These are phyloP conservation scores for Lagerstroemia speciosa DNA, from an alignment of 345 rosid genomes.

Conservation along the genomic window DNA sequence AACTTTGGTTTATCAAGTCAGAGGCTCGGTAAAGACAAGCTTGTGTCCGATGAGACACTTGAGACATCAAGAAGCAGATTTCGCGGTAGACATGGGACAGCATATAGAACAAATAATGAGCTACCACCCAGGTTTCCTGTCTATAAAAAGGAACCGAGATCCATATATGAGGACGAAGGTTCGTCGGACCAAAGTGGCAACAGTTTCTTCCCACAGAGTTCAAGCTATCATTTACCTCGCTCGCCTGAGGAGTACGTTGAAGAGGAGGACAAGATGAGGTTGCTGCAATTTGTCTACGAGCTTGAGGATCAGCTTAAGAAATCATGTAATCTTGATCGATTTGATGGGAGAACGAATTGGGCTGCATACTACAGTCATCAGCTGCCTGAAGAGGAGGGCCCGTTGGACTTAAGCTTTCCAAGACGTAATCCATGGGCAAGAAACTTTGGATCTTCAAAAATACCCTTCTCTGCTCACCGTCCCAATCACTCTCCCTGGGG, in stretches of 20 bases:
- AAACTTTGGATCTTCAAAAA: constrained; percentile 19
- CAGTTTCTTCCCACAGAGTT: constrained; percentile 25
- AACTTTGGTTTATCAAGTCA: constrained; percentile 27
- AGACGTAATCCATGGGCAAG: constrained; percentile 25
- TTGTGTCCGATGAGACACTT: constrained; percentile 19
- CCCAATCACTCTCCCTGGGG: constrained; percentile 21
- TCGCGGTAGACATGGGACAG: constrained; percentile 28
- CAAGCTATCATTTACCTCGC: constrained; percentile 28
- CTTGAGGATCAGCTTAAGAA: constrained; percentile 46
- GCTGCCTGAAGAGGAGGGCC: constrained; percentile 14
- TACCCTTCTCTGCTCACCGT: constrained; percentile 33
- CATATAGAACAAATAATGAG: constrained; percentile 26
- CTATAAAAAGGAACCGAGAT: constrained; percentile 27
- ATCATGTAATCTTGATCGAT: constrained; percentile 20
- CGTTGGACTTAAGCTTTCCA: constrained; percentile 10
- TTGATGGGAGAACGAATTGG: constrained; percentile 15
- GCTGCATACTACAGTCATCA: constrained; percentile 15
- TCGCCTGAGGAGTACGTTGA: constrained; percentile 24
- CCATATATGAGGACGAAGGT: constrained; percentile 34
- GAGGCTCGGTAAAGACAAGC: constrained; percentile 25
- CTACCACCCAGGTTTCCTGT: constrained; percentile 27
- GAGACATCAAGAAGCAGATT: constrained; percentile 28
- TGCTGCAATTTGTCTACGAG: constrained; percentile 45
- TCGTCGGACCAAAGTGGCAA: constrained; percentile 35
- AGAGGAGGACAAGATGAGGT: constrained; percentile 34